Conservation (phyloP, 805 yeast genomes). For the Monosporozyma solicola region DNA sequence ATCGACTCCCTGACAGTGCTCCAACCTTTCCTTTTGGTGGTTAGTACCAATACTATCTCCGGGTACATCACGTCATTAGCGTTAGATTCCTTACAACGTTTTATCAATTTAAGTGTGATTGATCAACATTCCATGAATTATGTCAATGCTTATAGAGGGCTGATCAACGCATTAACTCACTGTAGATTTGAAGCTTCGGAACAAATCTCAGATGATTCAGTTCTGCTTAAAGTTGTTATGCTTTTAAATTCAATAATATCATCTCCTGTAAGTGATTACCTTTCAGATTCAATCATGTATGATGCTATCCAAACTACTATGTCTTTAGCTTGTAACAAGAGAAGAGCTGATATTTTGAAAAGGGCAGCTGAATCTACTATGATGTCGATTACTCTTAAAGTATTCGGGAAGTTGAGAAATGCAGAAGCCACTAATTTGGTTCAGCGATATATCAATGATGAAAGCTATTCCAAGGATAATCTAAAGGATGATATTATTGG, state of each 20-base stretch:
- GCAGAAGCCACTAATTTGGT: conserved; percentile 6
- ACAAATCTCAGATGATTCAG: conserved; percentile 86
- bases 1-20: conserved; percentile 66
- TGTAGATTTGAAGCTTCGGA: conserved; percentile 95
- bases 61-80: conserved; percentile 82
- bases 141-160: conserved; percentile 42
- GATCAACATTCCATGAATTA: conserved; percentile 48
- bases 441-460: conserved; percentile 16
- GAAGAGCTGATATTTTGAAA: conserved; percentile 82
- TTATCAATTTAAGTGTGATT: conserved; percentile 64
- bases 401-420: conserved; percentile 53
- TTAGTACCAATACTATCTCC: conserved; percentile 76
- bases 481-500: conserved; percentile 16
- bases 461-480: conserved; percentile 13
- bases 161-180: conserved; percentile 62
- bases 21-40: conserved; percentile 78
- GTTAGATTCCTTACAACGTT: conserved; percentile 62
- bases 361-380: conserved; percentile 82
- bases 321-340: conserved; percentile 84
- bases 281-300: conserved; percentile 74
- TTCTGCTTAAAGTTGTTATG: conserved; percentile 70
- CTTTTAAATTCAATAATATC: conserved; percentile 59
- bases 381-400: conserved; percentile 54
- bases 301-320: conserved; percentile 89
- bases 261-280: conserved; percentile 53